Base-by-base conservation (phyloP, 1,284 basidiomycete genomes). In the Coriolopsis trogii region DNA sequence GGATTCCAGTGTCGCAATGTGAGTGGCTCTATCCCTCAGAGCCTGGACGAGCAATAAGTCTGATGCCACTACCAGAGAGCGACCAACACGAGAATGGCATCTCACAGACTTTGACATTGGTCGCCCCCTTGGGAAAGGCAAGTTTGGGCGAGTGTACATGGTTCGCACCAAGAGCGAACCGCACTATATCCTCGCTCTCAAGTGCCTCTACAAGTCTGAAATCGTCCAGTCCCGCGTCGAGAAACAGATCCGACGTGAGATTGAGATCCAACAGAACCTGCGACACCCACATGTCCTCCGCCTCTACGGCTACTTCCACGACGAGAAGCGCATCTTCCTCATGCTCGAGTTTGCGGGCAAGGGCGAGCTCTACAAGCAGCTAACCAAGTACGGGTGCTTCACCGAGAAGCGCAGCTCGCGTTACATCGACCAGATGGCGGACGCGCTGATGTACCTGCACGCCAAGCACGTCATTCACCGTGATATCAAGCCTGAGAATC, bases 101-200 rank as follows among this genome's bases (percentile, higher is more conserved):
- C 75, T 99, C 8, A 81, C 84, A 55, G 81, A 88, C 49, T 98
- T 99, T 66, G 93, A 98, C 60, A 96, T 99, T 61, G 97, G 97
- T 12, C 84, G 94, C 8, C 94, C 95, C 2, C 82, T 99, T 0
- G 97, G 97, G 24, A 98, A 99, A 70, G 97, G 97, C 54, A 98
- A 98, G 74, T 99, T 99, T 63, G 97, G 97, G 0, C 91, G 95
- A 0, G 97, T 99, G 23, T 99, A 99, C 78, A 95, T 99, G 85
- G 95, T 97, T 34, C 87, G 96, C 44, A 99, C 97, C 3, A 95
- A 94, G 67, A 71, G 77, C 49, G 82, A 88, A 56, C 92, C 93
- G 0, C 84, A 86, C 56, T 99, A 95, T 76, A 97, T 98, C 66
- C 85, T 99, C 62, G 97, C 96, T 8, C 85, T 99, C 71, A 99